phyloP scores from a whole-genome alignment of 495 filamentous ascomycete genomes.

The Penicillium maclennaniae region DNA sequence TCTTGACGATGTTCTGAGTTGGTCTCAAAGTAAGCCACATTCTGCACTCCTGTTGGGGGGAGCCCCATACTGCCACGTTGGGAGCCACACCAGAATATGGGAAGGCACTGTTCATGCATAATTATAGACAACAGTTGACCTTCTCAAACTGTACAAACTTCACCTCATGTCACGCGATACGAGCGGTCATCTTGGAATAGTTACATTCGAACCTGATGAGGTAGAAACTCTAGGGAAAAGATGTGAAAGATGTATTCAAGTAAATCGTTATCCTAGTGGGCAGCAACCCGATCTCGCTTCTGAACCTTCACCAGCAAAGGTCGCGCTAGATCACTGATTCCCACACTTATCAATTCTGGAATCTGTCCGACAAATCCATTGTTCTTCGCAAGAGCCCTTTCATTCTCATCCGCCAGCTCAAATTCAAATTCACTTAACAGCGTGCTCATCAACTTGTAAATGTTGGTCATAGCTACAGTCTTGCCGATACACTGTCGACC shows the following conservation, averaged over 20 bases:
- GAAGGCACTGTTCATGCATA: not conserved
- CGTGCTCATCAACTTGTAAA: conserved; percentile 14
- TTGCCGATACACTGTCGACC: conserved; percentile 12
- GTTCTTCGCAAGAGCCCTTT: not conserved
- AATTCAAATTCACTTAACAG: conserved; percentile 10
- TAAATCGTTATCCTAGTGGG: not conserved
- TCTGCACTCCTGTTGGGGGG: not conserved
- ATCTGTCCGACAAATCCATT: not conserved
- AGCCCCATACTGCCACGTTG: not conserved
- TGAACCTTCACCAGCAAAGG: conserved; percentile 7
- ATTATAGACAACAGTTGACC: not conserved
- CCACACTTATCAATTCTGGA: conserved; percentile 12
- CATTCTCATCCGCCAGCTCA: conserved; percentile 4
- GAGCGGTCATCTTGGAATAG: not conserved
- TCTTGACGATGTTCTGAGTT: no score
- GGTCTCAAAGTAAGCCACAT: not conserved
- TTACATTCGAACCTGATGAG: not conserved
- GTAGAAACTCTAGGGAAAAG: no score
- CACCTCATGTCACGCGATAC: not conserved
- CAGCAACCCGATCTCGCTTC: not conserved
- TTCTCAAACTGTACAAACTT: not conserved
- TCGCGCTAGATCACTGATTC: conserved; percentile 13
- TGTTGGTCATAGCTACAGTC: conserved; percentile 13
- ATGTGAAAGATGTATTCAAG: not conserved
- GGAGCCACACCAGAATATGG: not conserved